phyloP scores from a whole-genome alignment of 768 basidiomycete genomes.

The Leccinum imitatum region DNA sequence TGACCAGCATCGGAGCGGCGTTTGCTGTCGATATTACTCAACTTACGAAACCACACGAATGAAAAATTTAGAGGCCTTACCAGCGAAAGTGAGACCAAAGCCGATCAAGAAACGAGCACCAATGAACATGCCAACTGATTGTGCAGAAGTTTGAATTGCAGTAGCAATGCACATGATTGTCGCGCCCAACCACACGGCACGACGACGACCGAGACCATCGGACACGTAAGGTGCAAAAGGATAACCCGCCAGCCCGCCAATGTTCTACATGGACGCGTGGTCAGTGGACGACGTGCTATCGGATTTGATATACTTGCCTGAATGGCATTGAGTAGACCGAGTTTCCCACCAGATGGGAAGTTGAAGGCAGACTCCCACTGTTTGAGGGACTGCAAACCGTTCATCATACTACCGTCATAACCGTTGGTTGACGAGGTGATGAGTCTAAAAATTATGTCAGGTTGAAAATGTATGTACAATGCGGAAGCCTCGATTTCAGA shows the following conservation, averaged over 20 bases:
- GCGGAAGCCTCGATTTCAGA: background rate
- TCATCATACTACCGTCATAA: constrained; percentile 80
- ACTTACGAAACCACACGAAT: background rate
- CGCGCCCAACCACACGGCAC: constrained; percentile 66
- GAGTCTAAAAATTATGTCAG: constrained; percentile 39
- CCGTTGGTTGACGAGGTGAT: constrained; percentile 77
- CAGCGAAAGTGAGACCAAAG: constrained; percentile 73
- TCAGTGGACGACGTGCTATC: background rate
- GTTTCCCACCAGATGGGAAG: constrained; percentile 53
- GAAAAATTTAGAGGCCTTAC: constrained; percentile 29
- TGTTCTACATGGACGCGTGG: constrained; percentile 45
- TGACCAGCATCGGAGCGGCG: constrained; percentile 81
- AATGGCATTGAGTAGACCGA: constrained; percentile 73
- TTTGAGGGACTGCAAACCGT: constrained; percentile 66
- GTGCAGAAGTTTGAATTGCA: constrained; percentile 68
- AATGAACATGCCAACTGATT: constrained; percentile 76
- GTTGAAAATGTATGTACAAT: background rate
- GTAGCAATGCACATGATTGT: constrained; percentile 68
- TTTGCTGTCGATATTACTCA: constrained; percentile 41
- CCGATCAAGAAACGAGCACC: constrained; percentile 78
- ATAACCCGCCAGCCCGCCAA: constrained; percentile 65
- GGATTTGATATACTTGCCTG: constrained; percentile 43
- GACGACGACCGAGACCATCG: constrained; percentile 69
- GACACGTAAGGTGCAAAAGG: constrained; percentile 72
- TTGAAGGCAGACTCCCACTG: constrained; percentile 66